Evolutionary conservation across 345 rosid species (phyloP).

Genomic region (Microcos paniculata): DNA sequence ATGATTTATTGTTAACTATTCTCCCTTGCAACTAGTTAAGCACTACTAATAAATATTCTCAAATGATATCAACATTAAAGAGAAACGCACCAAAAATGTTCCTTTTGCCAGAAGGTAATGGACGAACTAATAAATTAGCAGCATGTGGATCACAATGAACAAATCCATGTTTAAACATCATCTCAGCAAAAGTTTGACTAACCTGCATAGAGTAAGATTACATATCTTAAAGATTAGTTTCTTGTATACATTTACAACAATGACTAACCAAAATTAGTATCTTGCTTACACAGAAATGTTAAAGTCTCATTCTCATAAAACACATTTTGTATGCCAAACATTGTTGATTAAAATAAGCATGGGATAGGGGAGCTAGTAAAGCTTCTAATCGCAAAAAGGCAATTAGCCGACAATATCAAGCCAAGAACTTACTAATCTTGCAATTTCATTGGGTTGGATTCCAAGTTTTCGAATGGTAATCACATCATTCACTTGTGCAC

Average conservation of each 20-base stretch:
- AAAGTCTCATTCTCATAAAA: background rate
- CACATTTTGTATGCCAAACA: background rate
- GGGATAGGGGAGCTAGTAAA: background rate
- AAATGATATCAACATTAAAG: constrained; percentile 18
- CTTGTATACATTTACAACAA: background rate
- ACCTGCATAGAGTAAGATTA: constrained; percentile 47
- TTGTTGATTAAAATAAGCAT: background rate
- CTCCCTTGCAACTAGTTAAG: background rate
- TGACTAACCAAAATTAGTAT: background rate
- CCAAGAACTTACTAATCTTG: constrained; percentile 66
- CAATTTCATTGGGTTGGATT: constrained; percentile 71
- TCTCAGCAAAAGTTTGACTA: constrained; percentile 86
- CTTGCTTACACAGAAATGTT: background rate
- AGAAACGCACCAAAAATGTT: constrained; percentile 53
- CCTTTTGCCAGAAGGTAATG: constrained; percentile 59
- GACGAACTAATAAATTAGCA: constrained; percentile 86
- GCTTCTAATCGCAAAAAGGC: constrained; percentile 8
- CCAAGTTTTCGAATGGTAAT: constrained; percentile 68
- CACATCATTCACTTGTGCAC: constrained; percentile 81
- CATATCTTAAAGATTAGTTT: background rate
- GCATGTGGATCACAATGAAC: constrained; percentile 99
- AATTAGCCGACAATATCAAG: constrained; percentile 6
- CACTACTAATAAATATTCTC: background rate
- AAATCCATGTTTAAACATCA: constrained; percentile 97
- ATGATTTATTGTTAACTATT: background rate